These are phyloP conservation scores for Rasamsonia emersonii DNA, from an alignment of 2,329 filamentous ascomycete genomes.

Conservation along the genomic window DNA sequence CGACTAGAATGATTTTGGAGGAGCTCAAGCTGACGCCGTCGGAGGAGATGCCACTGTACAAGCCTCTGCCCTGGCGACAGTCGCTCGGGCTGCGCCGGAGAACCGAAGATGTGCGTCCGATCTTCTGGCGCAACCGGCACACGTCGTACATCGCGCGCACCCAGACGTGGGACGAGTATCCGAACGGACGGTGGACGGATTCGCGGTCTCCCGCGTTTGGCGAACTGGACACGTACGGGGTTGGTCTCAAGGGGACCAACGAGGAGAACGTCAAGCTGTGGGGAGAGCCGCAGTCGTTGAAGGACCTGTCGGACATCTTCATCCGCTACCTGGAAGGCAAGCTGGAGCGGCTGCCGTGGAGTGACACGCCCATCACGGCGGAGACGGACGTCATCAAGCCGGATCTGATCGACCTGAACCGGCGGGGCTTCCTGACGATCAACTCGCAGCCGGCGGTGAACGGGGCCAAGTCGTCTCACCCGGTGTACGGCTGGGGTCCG, in stretches of 20 bases:
- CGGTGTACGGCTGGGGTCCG: conserved; percentile 89
- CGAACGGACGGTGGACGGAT: conserved; percentile 97
- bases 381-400: conserved; percentile 73
- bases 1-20: conserved; percentile 87
- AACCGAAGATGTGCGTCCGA: conserved; percentile 90
- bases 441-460: conserved; percentile 96
- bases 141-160: conserved; percentile 92
- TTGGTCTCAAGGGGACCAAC: conserved; percentile 88
- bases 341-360: conserved; percentile 83
- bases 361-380: conserved; percentile 73
- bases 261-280: conserved; percentile 93
- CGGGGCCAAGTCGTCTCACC: conserved; percentile 77
- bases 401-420: conserved; percentile 73
- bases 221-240: conserved; percentile 87
- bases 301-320: conserved; percentile 76
- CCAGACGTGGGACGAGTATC: conserved; percentile 98
- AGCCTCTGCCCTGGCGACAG: conserved; percentile 91
- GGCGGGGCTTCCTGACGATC: conserved; percentile 81
- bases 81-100: conserved; percentile 82
- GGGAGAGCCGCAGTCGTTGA: conserved; percentile 73
- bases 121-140: conserved; percentile 97
- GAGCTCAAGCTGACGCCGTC: conserved; percentile 77
- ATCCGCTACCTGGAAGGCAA: conserved; percentile 75
- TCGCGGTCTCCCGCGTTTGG: conserved; percentile 93
- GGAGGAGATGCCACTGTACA: conserved; percentile 67